A percentile compares a stretch with the other conserved stretches of the same genome.
These are phyloP conservation scores for Aspergillus sp. DNA, from an alignment of 2,329 filamentous ascomycete genomes.

Conservation along the genomic window DNA sequence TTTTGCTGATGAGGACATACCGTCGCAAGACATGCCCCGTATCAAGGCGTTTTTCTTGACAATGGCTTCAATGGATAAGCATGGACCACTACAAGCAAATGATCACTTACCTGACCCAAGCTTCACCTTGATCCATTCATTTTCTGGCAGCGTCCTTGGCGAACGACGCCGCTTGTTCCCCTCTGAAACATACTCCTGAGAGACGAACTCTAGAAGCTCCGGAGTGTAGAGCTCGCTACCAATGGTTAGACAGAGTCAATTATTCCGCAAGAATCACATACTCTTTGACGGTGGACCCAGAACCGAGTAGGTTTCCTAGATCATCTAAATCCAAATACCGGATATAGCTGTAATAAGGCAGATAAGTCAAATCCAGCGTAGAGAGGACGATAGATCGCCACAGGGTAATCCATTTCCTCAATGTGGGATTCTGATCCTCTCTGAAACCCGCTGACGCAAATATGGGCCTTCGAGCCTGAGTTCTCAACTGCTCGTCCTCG, in stretches of 20 bases:
- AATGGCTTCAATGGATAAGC: slow-evolving; percentile 37
- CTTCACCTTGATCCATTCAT: slow-evolving; percentile 45
- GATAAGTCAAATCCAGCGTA: slow-evolving; percentile 59
- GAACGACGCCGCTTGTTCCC: slow-evolving; percentile 25
- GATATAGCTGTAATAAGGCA: slow-evolving; percentile 70
- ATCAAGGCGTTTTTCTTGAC: slow-evolving; percentile 54
- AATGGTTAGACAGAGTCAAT: slow-evolving; percentile 10
- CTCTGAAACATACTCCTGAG: slow-evolving; percentile 18
- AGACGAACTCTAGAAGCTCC: slow-evolving; percentile 34
- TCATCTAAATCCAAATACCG: slow-evolving; percentile 63
- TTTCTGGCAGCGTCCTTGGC: slow-evolving; percentile 21
- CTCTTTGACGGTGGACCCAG: slow-evolving; percentile 58
- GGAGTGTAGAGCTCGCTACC: slow-evolving; percentile 53
- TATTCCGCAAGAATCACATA: slow-evolving; percentile 34
- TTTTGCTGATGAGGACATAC: slow-evolving; percentile 29
- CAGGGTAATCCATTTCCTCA: slow-evolving; percentile 60
- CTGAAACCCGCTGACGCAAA: slow-evolving; percentile 25
- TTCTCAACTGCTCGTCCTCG: slow-evolving; percentile 45
- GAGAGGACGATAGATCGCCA: slow-evolving; percentile 71
- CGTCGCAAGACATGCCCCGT: slow-evolving; percentile 58
- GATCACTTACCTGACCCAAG: slow-evolving; percentile 48
- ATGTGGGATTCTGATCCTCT: slow-evolving; percentile 47
- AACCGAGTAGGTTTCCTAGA: slow-evolving; percentile 59
- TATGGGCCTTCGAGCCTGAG: slow-evolving; percentile 21
- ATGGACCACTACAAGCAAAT: neutral